These are phyloP conservation scores for Hypericum perforatum DNA, from an alignment of 345 rosid genomes.

Conservation along the genomic window DNA sequence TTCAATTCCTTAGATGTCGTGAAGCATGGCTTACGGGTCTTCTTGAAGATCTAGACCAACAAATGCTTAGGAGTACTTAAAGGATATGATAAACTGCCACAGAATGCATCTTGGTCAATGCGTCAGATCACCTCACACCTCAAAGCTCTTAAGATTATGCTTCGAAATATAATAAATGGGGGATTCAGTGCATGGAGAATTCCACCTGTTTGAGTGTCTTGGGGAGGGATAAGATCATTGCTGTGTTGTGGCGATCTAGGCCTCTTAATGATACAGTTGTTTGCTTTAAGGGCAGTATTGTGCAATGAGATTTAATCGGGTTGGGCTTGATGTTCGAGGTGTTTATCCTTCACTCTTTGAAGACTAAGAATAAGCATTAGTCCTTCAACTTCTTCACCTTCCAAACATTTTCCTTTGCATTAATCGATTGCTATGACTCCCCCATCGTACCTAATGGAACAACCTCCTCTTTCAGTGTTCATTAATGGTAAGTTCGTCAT, in stretches of 20 bases:
- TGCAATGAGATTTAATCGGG: slow-evolving; percentile 95
- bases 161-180: slow-evolving; percentile 93
- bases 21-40: slow-evolving; percentile 98
- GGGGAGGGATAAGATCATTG: no score
- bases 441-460: slow-evolving; percentile 94
- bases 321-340: slow-evolving; percentile 92
- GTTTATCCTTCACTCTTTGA: slow-evolving; percentile 87
- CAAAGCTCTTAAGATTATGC: slow-evolving; percentile 85
- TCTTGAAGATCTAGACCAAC: slow-evolving; percentile 89
- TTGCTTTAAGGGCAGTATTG: slow-evolving; percentile 52
- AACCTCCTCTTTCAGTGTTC: slow-evolving; percentile 96
- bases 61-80: slow-evolving; percentile 77
- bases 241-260: not conserved
- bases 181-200: slow-evolving; percentile 82
- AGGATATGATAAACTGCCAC: slow-evolving; percentile 78
- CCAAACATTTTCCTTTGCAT: not conserved
- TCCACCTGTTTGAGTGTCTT: not conserved
- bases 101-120: slow-evolving; percentile 97
- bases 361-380: slow-evolving; percentile 56
- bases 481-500: slow-evolving; percentile 48
- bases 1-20: slow-evolving; percentile 91
- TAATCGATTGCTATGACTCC: slow-evolving; percentile 84
- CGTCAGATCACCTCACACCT: slow-evolving; percentile 94
- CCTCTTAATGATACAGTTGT: slow-evolving; percentile 2
- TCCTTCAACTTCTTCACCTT: not conserved